Conservation (phyloP, 164 flowering plant species). For the Umbellularia californica region DNA sequence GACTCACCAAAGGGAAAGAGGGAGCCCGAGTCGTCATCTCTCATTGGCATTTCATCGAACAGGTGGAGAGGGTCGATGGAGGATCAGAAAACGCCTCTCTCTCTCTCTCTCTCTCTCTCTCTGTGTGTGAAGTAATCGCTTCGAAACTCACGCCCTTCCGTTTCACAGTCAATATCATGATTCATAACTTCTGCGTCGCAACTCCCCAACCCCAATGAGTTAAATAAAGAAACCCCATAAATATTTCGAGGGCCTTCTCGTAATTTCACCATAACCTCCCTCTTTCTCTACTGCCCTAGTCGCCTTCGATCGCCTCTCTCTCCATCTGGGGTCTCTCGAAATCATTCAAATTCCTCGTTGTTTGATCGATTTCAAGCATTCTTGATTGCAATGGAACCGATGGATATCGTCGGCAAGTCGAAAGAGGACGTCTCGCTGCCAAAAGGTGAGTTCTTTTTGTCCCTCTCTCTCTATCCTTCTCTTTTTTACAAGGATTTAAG, state of each 20-base stretch:
- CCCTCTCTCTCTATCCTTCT: not conserved
- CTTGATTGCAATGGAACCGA: constrained; percentile 62
- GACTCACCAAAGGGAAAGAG: not conserved
- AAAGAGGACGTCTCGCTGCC: constrained; percentile 98
- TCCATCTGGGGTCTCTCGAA: not conserved
- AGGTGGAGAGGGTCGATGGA: too few species aligned
- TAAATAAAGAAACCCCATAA: not conserved
- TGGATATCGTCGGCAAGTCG: constrained; percentile 91
- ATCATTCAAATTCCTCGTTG: not conserved
- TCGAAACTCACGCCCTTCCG: constrained; percentile 4
- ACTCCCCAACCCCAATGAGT: too few species aligned
- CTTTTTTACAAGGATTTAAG: not conserved
- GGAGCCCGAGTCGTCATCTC: not conserved
- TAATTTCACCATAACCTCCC: not conserved
- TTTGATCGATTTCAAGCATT: not conserved
- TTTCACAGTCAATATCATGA: not conserved
- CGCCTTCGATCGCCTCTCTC: not conserved
- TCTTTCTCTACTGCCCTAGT: not conserved
- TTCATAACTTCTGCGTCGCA: not conserved
- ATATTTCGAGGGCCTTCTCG: not conserved
- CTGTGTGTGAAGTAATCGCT: not conserved
- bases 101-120: too few species aligned
- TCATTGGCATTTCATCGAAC: constrained; percentile 8
- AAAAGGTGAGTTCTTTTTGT: constrained; percentile 50
- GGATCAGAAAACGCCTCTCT: not conserved